These are phyloP conservation scores for Blastobotrys capitulatus DNA, from an alignment of 1,139 yeast genomes.

Conservation along the genomic window DNA sequence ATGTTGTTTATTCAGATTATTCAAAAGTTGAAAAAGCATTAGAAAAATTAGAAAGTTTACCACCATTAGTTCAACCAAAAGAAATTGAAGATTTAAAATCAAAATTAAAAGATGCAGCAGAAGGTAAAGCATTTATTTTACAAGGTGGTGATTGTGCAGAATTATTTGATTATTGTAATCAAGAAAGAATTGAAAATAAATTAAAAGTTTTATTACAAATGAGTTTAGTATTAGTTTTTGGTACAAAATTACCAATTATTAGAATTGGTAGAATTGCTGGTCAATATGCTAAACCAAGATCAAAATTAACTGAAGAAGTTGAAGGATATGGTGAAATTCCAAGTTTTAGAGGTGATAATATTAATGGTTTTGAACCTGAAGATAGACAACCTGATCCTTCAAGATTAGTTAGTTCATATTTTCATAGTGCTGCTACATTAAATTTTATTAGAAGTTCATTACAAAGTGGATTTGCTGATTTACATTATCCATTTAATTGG, in stretches of 20 bases:
- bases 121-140: slow-evolving; percentile 40
- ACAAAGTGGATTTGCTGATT: slow-evolving; percentile 38
- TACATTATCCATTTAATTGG: slow-evolving; percentile 40
- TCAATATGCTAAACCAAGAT: slow-evolving; percentile 42
- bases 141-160: slow-evolving; percentile 48
- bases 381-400: slow-evolving; percentile 40
- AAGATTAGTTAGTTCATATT: slow-evolving; percentile 39
- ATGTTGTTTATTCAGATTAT: slow-evolving; percentile 39
- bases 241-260: slow-evolving; percentile 37
- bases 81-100: slow-evolving; percentile 35
- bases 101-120: slow-evolving; percentile 37
- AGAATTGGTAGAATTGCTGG: slow-evolving; percentile 43
- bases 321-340: slow-evolving; percentile 38
- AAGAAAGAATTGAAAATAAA: slow-evolving; percentile 38
- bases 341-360: slow-evolving; percentile 41
- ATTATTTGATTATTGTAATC: slow-evolving; percentile 40
- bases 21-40: slow-evolving; percentile 36
- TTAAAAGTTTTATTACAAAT: slow-evolving; percentile 40
- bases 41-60: slow-evolving; percentile 38
- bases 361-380: slow-evolving; percentile 37
- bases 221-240: slow-evolving; percentile 41
- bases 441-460: slow-evolving; percentile 37
- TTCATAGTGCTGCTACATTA: slow-evolving; percentile 42
- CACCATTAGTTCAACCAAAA: slow-evolving; percentile 39
- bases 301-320: slow-evolving; percentile 38